Conservation (phyloP, 805 yeast genomes). For the Candida lessepsii region DNA sequence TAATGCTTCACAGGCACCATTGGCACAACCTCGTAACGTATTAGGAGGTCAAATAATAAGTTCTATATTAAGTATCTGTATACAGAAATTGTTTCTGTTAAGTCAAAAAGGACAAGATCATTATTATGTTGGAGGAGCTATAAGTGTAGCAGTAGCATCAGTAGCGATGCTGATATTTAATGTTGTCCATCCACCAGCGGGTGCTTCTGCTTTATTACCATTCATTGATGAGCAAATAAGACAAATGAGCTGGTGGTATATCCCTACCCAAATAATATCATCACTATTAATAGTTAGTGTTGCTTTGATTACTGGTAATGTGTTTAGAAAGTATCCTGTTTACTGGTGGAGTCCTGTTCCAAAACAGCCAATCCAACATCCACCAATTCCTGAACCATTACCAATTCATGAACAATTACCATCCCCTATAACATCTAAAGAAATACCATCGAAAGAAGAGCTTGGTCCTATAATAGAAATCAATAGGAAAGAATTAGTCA, state of each 20-base stretch:
- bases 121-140: conserved; percentile 58
- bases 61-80: conserved; percentile 52
- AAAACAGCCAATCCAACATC: conserved; percentile 1
- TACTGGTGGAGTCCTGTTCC: conserved; percentile 57
- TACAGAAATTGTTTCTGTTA: conserved; percentile 53
- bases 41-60: conserved; percentile 55
- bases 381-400: background rate
- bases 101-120: conserved; percentile 42
- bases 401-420: background rate
- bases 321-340: conserved; percentile 51
- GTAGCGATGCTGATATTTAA: conserved; percentile 53
- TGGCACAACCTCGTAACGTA: conserved; percentile 65
- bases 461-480: conserved; percentile 4
- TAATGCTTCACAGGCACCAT: conserved; percentile 54
- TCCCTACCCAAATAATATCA: conserved; percentile 54
- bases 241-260: conserved; percentile 62
- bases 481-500: conserved; percentile 10
- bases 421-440: background rate
- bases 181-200: conserved; percentile 71
- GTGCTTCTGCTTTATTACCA: conserved; percentile 66
- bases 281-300: conserved; percentile 47
- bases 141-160: conserved; percentile 54
- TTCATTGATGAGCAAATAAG: conserved; percentile 45
- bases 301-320: conserved; percentile 54
- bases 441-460: conserved; percentile 1